Evolutionary conservation across 1,284 basidiomycete genomes (phyloP), one percentile per base, ranked within the genome.

Genomic region (Pseudozyma pruni): DNA sequence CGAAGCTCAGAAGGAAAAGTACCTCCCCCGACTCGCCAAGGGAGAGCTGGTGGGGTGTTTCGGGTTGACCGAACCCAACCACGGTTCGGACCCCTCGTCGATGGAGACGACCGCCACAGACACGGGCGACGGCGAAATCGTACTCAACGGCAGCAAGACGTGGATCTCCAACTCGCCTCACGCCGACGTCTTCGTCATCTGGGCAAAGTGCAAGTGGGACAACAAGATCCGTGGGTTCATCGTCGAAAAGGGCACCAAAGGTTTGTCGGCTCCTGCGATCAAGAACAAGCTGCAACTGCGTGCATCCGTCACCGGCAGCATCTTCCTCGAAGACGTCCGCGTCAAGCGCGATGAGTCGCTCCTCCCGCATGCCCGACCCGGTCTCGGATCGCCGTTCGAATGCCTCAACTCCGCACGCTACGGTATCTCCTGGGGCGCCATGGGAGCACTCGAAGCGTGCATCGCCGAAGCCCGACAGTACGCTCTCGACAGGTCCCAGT

Each of bases 191-290:
- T 94, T 96, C 78, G 86, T 98, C 38, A 86, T 98, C 40, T 98
- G 95, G 95, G 94, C 94, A 1, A 90, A 89, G 49, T 95, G 93
- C 84, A 91, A 92, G 79, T 95, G 93, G 93, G 93, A 95, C 81
- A 87, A 87, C 75, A 93, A 92, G 83, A 86, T 98, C 62, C 89
- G 93, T 41, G 95, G 95, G 0, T 98, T 98, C 84, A 82, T 98
- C 41, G 85, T 97, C 8, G 93, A 97, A 79, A 95, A 94, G 91
- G 93, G 89, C 8, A 86, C 87, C 76, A 88, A 90, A 77, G 94
- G 94, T n/a, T 86, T 98, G 22, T 87, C 88, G 8, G 89, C 94
- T 0, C 92, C 93, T 7, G 85, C 90, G 3, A 97, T 98, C 83
- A 93, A 92, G 84, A 91, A 97, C 85, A 98, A 98, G 83, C 84